Conservation (phyloP, 108 stramenopile genomes). For the Cyclotella baltica region DNA sequence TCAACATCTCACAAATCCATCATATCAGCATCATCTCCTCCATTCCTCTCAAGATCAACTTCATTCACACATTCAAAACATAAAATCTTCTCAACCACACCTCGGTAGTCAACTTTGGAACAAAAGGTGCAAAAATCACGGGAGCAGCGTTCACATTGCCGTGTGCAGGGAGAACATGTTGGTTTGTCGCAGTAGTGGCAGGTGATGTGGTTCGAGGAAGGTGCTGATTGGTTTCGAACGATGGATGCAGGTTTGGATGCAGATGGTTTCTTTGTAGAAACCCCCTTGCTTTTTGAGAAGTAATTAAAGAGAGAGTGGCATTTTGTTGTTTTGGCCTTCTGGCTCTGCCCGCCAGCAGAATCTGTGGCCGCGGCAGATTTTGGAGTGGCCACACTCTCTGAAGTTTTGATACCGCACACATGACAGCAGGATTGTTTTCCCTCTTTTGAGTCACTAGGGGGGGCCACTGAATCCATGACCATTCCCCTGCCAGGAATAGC, state of each 20-base stretch:
- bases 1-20: slow-evolving; percentile 20
- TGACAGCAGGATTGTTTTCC: slow-evolving; percentile 1
- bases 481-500: neutral
- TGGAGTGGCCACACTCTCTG: neutral
- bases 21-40: slow-evolving; percentile 19
- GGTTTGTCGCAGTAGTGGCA: slow-evolving; percentile 48
- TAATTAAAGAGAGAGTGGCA: slow-evolving; percentile 4
- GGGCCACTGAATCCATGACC: neutral
- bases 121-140: slow-evolving; percentile 47
- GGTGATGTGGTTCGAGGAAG: neutral
- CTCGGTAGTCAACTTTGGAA: slow-evolving; percentile 43
- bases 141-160: slow-evolving; percentile 39
- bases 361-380: neutral
- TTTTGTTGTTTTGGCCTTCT: neutral
- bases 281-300: neutral
- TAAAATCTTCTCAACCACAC: slow-evolving; percentile 34
- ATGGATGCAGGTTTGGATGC: neutral
- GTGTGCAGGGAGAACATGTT: slow-evolving; percentile 27
- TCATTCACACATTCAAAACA: slow-evolving; percentile 39
- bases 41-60: neutral
- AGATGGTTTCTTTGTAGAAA: neutral
- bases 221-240: neutral
- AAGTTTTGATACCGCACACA: neutral
- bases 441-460: neutral
- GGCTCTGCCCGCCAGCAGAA: neutral